Percentiles rank a stretch among this genome's conserved stretches.
Conservation (phyloP, 345 rosid species). For the Arabidopsis arenosa region DNA sequence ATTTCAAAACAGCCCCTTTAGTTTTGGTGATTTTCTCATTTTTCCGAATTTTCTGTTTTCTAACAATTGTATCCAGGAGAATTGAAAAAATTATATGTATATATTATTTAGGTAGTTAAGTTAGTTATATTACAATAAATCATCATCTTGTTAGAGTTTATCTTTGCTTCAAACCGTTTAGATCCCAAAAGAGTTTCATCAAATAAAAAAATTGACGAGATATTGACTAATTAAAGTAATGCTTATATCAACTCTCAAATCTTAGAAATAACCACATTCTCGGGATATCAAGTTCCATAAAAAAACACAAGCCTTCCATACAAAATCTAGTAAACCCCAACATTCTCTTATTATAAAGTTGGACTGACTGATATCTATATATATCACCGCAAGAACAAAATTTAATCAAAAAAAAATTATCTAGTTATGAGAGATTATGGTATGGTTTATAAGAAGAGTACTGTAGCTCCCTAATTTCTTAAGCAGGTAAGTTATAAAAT, state of each 20-base stretch:
- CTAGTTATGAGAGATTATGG: slow-evolving; percentile 5
- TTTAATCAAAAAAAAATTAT: neutral
- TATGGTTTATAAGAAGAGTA: slow-evolving; percentile 14
- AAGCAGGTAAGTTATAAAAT: neutral
- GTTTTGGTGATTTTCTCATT: neutral
- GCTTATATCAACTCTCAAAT: neutral
- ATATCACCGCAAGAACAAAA: slow-evolving; percentile 6
- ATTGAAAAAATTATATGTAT: neutral
- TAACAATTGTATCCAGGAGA: neutral
- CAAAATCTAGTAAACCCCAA: neutral
- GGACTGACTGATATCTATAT: slow-evolving; percentile 11
- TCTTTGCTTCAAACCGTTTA: neutral
- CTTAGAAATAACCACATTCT: neutral
- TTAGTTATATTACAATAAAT: neutral
- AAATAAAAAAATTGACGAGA: neutral
- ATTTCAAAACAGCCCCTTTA: slow-evolving; percentile 1
- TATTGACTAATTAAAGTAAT: neutral
- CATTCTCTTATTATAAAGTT: slow-evolving; percentile 1
- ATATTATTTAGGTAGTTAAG: neutral
- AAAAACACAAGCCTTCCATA: neutral
- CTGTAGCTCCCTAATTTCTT: neutral
- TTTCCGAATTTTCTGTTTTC: neutral
- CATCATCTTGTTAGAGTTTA: neutral
- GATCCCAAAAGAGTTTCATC: neutral
- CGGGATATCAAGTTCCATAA: slow-evolving; percentile 8